phyloP scores from a whole-genome alignment of 2,329 filamentous ascomycete species.

The Aureobasidium vineae region DNA sequence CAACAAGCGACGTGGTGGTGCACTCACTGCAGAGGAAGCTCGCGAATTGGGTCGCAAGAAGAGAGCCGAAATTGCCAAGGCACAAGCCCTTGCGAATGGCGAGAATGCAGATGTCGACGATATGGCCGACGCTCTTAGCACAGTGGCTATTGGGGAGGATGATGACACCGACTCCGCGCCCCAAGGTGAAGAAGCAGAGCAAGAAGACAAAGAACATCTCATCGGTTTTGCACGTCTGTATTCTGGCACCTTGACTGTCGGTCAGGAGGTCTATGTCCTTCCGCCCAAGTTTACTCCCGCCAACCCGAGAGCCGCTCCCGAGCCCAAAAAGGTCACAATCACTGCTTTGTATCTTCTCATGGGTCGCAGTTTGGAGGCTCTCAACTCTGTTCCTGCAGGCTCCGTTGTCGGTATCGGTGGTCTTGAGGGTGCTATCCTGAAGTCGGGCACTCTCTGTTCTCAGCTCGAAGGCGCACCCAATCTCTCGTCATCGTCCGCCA shows the following conservation, averaged over 20 bases:
- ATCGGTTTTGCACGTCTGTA: slow-evolving; percentile 94
- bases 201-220: slow-evolving; percentile 77
- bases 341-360: slow-evolving; percentile 92
- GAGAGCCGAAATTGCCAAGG: slow-evolving; percentile 79
- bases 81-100: slow-evolving; percentile 60
- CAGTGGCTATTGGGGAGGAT: slow-evolving; percentile 58
- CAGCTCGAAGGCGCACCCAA: slow-evolving; percentile 84
- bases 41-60: slow-evolving; percentile 84
- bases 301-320: slow-evolving; percentile 66
- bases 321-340: slow-evolving; percentile 78
- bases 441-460: slow-evolving; percentile 91
- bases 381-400: slow-evolving; percentile 83
- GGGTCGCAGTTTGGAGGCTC: slow-evolving; percentile 81
- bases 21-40: slow-evolving; percentile 84
- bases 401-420: slow-evolving; percentile 95
- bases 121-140: slow-evolving; percentile 61
- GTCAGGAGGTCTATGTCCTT: slow-evolving; percentile 86
- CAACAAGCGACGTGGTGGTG: slow-evolving; percentile 71
- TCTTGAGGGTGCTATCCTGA: slow-evolving; percentile 88
- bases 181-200: slow-evolving; percentile 44
- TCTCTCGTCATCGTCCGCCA: slow-evolving; percentile 78
- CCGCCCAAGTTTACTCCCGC: slow-evolving; percentile 90
- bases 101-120: slow-evolving; percentile 53
- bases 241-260: slow-evolving; percentile 84
- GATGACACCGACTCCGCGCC: slow-evolving; percentile 28